Conservation (phyloP, 176 grass and related monocot genomes). For the Cocos nucifera region DNA sequence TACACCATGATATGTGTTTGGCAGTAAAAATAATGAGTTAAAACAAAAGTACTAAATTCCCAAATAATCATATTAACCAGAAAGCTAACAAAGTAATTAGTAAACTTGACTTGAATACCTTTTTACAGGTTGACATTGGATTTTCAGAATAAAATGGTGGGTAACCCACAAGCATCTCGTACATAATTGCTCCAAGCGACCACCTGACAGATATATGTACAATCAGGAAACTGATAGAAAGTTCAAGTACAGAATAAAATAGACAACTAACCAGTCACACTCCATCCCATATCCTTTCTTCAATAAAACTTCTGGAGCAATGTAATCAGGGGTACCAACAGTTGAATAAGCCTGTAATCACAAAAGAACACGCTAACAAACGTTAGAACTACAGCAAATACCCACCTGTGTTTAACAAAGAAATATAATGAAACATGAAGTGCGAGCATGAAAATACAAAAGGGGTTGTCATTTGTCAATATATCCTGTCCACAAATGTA, state of each 20-base stretch:
- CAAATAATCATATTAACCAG: no score
- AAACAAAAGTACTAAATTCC: no score
- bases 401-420: neutral
- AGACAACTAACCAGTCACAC: conserved; percentile 18
- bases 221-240: neutral
- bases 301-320: conserved; percentile 15
- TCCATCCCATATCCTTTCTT: conserved; percentile 28
- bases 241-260: neutral
- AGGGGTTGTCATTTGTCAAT: no score
- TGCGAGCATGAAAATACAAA: no score
- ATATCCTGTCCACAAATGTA: no score
- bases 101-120: neutral
- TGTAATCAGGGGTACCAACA: conserved; percentile 20
- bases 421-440: neutral
- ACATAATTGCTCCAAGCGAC: conserved; percentile 25
- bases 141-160: conserved; percentile 25
- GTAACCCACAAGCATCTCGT: conserved; percentile 22
- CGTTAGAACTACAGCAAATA: neutral
- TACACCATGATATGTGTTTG: no score
- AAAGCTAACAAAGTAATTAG: no score
- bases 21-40: no score
- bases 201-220: conserved; percentile 1
- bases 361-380: neutral
- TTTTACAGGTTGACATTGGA: conserved; percentile 21
- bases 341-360: conserved; percentile 16